Evolutionary conservation across 768 basidiomycete genomes (phyloP).

Genomic region (Lyophyllum semitale): DNA sequence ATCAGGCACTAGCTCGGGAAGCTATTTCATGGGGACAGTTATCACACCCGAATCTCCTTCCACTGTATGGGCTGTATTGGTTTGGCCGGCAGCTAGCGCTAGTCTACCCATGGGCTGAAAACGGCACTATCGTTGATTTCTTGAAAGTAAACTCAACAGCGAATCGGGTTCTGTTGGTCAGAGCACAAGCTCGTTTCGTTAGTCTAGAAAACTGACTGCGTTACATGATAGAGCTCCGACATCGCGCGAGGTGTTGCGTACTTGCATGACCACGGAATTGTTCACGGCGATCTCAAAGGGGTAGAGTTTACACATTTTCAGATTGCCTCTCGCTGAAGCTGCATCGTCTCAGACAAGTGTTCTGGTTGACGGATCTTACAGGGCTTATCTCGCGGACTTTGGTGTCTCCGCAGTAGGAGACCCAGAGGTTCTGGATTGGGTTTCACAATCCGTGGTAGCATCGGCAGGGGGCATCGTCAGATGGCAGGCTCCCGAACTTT

Average conservation of each 20-base stretch:
- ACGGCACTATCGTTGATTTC: slow-evolving; percentile 19
- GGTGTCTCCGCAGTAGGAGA: slow-evolving; percentile 20
- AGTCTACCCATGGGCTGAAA: slow-evolving; percentile 21
- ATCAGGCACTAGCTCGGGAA: slow-evolving; percentile 22
- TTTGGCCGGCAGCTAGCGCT: slow-evolving; percentile 14
- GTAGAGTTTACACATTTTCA: slow-evolving; percentile 20
- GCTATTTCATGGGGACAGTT: slow-evolving; percentile 35
- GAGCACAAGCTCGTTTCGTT: neutral
- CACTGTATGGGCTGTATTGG: slow-evolving; percentile 32
- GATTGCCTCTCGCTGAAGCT: too few species aligned
- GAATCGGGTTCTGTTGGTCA: slow-evolving; percentile 14
- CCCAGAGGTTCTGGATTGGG: slow-evolving; percentile 11
- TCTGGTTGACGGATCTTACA: slow-evolving; percentile 15
- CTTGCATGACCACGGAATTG: slow-evolving; percentile 33
- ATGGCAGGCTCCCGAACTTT: slow-evolving; percentile 25
- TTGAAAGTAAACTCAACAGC: slow-evolving; percentile 7
- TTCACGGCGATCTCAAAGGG: slow-evolving; percentile 49
- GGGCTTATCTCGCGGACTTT: slow-evolving; percentile 26
- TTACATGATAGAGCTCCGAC: slow-evolving; percentile 26
- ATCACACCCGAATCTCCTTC: slow-evolving; percentile 35
- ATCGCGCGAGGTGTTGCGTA: slow-evolving; percentile 31
- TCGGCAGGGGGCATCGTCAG: slow-evolving; percentile 13
- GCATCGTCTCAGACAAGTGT: slow-evolving; percentile 26
- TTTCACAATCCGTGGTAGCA: slow-evolving; percentile 3
- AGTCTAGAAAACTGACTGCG: neutral